These are phyloP conservation scores for Xerocomus potaroensis DNA, from an alignment of 768 basidiomycete species.

Conservation along the genomic window DNA sequence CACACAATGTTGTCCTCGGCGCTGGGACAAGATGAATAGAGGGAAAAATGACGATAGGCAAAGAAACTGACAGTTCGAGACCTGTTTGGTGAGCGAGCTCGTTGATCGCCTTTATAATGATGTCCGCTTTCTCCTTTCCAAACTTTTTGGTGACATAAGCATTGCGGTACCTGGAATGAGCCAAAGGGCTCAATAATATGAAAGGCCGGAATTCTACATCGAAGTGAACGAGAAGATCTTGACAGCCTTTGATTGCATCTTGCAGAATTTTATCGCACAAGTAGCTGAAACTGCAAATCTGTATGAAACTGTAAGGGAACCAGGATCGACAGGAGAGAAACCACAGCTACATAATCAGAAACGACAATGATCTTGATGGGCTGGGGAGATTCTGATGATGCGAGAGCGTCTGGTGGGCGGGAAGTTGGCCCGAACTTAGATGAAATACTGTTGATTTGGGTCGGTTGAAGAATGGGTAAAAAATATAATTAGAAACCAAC, in stretches of 20 bases:
- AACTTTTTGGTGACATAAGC: slow-evolving; percentile 18
- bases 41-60: neutral
- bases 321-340: neutral
- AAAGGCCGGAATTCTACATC: slow-evolving; percentile 33
- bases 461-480: neutral
- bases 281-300: slow-evolving; percentile 37
- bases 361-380: slow-evolving; percentile 30
- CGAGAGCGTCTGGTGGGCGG: neutral
- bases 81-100: slow-evolving; percentile 25
- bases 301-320: neutral
- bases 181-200: slow-evolving; percentile 14
- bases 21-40: slow-evolving; percentile 18
- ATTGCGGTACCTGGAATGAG: slow-evolving; percentile 14
- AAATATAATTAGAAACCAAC: slow-evolving; percentile 3
- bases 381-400: slow-evolving; percentile 15
- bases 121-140: slow-evolving; percentile 25
- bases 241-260: slow-evolving; percentile 31
- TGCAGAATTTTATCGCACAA: slow-evolving; percentile 31
- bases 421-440: slow-evolving; percentile 11
- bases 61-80: slow-evolving; percentile 20
- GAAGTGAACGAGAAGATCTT: slow-evolving; percentile 27
- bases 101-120: slow-evolving; percentile 18
- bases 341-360: slow-evolving; percentile 27
- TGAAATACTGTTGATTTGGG: slow-evolving; percentile 10
- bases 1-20: slow-evolving; percentile 34